Base-by-base conservation (phyloP, 345 rosid genomes). In the Hibiscus mutabilis region DNA sequence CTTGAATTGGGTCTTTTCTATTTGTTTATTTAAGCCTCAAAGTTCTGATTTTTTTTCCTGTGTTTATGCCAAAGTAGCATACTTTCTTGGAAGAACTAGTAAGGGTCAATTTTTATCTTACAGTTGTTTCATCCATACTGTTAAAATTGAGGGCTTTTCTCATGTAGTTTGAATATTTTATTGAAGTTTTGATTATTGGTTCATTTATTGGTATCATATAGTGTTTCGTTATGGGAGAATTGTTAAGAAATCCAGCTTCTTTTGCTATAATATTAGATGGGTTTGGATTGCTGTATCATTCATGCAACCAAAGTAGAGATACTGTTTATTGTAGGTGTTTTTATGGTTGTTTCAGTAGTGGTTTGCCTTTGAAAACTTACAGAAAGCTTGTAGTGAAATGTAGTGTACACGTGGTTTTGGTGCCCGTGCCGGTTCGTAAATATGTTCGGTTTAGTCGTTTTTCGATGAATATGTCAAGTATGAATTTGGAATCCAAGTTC, bases 171-270 rank as follows among this genome's bases (percentile, higher is more conserved):
- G 35, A 25, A 25, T 25, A 4, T 31, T 0, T 31, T 31, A 0
- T 31, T 31, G 6, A 31, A 31, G 35, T 31, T 31, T 31, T 31
- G 35, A 31, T 31, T 31, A 31, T 67, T 21, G 16, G 18, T 40
- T 4, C 29, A 25, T 33, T 37, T 63, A 24, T 57, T 37, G n/a
- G 14, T 37, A n/a, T 37, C 18, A 24, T 18, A 5, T 56, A 35
- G 40, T 21, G 25, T 62, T 57, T 33, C 13, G 69, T 70, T 51
- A 71, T 70, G 81, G 74, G 66, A 24, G 83, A 79, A 64, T 2
- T 77, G 3, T 65, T 71, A 69, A 61, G 75, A 46, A 74, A 66
- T 69, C 72, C 81, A 58, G 42, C 61, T 76, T 71, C 77, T 10
- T 40, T 70, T 71, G 24, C 61, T 11, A 63, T 72, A 27, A 67